A percentile compares a stretch with the other conserved stretches of the same genome.
Evolutionary conservation across 2,329 filamentous ascomycete genomes (phyloP).

Genomic region (Waltergamsia citrina): DNA sequence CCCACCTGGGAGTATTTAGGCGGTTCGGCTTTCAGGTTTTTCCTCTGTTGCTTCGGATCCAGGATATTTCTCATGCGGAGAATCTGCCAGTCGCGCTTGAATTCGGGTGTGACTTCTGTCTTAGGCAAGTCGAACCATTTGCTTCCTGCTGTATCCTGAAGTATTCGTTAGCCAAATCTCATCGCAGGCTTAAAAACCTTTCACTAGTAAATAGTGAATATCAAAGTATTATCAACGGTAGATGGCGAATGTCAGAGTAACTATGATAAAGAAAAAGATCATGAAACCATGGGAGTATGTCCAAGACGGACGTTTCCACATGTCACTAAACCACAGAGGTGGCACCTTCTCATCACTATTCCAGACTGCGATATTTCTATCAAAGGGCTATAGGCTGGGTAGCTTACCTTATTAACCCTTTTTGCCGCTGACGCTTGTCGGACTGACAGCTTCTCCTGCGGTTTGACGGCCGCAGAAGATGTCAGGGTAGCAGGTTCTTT

Average conservation of each 20-base stretch:
- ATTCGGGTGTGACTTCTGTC: constrained; percentile 72
- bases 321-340: constrained; percentile 24
- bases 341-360: constrained; percentile 29
- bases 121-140: constrained; percentile 84
- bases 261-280: constrained; percentile 51
- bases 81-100: constrained; percentile 84
- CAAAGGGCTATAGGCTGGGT: neutral
- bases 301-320: constrained; percentile 29
- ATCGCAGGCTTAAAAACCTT: neutral
- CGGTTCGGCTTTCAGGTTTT: constrained; percentile 56
- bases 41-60: constrained; percentile 90
- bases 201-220: neutral
- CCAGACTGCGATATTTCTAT: no score
- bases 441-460: constrained; percentile 7
- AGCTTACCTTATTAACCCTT: constrained; percentile 16
- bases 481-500: constrained; percentile 2
- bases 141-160: constrained; percentile 55
- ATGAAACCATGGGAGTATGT: constrained; percentile 48
- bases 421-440: constrained; percentile 6
- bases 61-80: constrained; percentile 82
- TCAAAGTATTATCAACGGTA: no score
- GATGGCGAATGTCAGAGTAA: no score
- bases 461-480: constrained; percentile 1
- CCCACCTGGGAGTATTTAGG: constrained; percentile 86
- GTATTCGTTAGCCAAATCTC: constrained; percentile 11